Percentiles rank a stretch among this genome's conserved stretches.
Conservation (phyloP, 1,284 basidiomycete genomes). For the Malassezia caprae region DNA sequence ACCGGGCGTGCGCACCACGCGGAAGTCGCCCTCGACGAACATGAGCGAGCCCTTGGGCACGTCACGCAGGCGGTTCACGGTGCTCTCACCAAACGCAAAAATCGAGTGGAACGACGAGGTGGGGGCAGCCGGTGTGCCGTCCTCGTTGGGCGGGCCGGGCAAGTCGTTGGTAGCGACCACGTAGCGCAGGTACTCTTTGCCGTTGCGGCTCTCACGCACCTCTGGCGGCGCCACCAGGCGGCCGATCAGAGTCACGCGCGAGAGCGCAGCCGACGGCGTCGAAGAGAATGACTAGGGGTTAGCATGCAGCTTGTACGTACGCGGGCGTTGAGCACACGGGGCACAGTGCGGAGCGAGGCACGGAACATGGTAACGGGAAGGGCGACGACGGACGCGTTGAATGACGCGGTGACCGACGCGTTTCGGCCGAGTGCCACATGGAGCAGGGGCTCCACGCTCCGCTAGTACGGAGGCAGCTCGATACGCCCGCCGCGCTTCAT, state of each 20-base stretch:
- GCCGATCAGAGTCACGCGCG: conserved; percentile 43
- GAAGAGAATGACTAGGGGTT: conserved; percentile 31
- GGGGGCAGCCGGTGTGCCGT: conserved; percentile 17
- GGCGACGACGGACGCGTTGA: neutral
- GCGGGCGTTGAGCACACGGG: conserved; percentile 4
- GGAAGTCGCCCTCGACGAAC: conserved; percentile 32
- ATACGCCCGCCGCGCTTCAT: conserved; percentile 19
- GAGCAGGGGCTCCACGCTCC: too few species aligned
- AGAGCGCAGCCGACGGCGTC: conserved; percentile 26
- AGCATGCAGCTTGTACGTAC: conserved; percentile 4
- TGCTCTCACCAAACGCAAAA: conserved; percentile 31
- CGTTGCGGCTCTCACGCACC: conserved; percentile 34
- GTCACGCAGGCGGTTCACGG: conserved; percentile 21
- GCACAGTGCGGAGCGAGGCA: neutral
- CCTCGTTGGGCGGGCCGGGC: conserved; percentile 32
- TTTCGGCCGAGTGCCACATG: neutral
- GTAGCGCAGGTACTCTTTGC: conserved; percentile 46
- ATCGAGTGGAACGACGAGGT: conserved; percentile 28
- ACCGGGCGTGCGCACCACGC: conserved; percentile 16
- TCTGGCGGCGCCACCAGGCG: conserved; percentile 42
- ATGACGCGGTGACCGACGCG: neutral
- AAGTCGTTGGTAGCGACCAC: conserved; percentile 42
- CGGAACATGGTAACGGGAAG: conserved; percentile 12
- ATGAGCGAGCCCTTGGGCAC: conserved; percentile 27
- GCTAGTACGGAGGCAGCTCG: conserved; percentile 20